Base-by-base conservation (phyloP, 2,329 filamentous ascomycete genomes). In the Fusarium sulawesiense region DNA sequence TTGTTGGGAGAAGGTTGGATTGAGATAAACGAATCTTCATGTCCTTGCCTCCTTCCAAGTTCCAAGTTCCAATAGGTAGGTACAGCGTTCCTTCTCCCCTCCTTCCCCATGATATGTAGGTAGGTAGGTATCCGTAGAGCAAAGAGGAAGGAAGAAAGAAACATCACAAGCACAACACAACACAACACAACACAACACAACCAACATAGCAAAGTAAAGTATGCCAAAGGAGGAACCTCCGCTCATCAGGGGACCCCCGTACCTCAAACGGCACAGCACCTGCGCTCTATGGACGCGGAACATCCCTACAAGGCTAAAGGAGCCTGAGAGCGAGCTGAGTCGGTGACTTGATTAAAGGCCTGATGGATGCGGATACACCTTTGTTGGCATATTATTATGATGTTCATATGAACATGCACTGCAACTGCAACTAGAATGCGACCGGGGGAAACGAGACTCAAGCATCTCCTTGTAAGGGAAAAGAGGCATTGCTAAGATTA, bases 11-110 rank as follows among this genome's bases (percentile, higher is more conserved):
- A 37, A 62, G 27, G 48, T 64, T 67, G 44, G 44, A 63, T 50
- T 57, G 51, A 70, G 64, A 64, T 68, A 68, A 48, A 68, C 64
- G 46, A 67, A 62, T 46, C 32, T 18, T n/a, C 25, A 55, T 54
- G 30, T 41, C 30, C 23, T 41, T 56, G 11, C 32, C 42, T 66
- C 60, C 37, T 66, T 56, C 56, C 27, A 29, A 29, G 27, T 66
- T 56, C 55, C 27, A 27, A 27, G 27, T 29, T 29, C 27, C 45
- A 37, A 37, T n/a, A 37, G 34, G 18, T 37, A 37, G 34, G 34
- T n/a, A 37, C 18, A n/a, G 9, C 34, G 34, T 66, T 46, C 49
- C 41, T 56, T 59, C 62, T 40, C 29, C 48, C 30, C 20, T 37
- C 25, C 23, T 54, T 55, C 37, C 47, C 30, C 41, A 58, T 45